Conservation (phyloP, 177 flowering plant genomes). For the Vitis hybrid region DNA sequence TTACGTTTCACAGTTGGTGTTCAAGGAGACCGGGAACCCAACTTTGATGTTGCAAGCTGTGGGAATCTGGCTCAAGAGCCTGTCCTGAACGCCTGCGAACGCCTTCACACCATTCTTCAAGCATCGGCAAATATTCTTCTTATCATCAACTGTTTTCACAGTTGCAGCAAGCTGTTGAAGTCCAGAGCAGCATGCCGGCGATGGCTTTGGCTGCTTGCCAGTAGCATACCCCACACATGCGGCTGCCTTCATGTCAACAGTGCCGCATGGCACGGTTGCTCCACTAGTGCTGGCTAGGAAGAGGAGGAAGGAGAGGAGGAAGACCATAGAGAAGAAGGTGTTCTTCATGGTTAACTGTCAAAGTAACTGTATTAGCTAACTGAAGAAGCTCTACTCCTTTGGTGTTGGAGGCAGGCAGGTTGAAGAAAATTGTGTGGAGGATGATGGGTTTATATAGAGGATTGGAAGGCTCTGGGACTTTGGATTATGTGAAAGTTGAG, state of each 20-base stretch:
- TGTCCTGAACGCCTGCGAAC: conserved; percentile 32
- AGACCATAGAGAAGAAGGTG: conserved; percentile 17
- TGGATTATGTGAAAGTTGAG: too few relatives aligned
- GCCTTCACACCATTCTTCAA: conserved; percentile 32
- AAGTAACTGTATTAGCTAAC: conserved; percentile 5
- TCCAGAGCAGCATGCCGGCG: conserved; percentile 34
- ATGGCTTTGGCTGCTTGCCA: conserved; percentile 29
- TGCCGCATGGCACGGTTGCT: conserved; percentile 28
- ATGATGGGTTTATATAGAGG: too few relatives aligned
- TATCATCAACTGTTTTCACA: conserved; percentile 32
- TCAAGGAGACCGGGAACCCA: conserved; percentile 42
- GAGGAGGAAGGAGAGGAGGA: conserved; percentile 29
- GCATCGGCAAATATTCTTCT: conserved; percentile 42
- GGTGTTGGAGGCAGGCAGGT: background rate
- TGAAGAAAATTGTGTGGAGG: background rate
- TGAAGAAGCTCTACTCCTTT: background rate
- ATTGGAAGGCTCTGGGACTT: too few relatives aligned
- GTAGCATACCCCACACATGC: conserved; percentile 33
- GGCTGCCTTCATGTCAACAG: conserved; percentile 31
- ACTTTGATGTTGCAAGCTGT: conserved; percentile 41
- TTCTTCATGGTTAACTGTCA: conserved; percentile 25
- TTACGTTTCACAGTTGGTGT: conserved; percentile 41
- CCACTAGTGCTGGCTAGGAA: conserved; percentile 21
- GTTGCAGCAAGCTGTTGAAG: conserved; percentile 31
- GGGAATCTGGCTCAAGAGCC: conserved; percentile 40